Conservation (phyloP, 2,329 filamentous ascomycete genomes). For the Colletotrichum godetiae region DNA sequence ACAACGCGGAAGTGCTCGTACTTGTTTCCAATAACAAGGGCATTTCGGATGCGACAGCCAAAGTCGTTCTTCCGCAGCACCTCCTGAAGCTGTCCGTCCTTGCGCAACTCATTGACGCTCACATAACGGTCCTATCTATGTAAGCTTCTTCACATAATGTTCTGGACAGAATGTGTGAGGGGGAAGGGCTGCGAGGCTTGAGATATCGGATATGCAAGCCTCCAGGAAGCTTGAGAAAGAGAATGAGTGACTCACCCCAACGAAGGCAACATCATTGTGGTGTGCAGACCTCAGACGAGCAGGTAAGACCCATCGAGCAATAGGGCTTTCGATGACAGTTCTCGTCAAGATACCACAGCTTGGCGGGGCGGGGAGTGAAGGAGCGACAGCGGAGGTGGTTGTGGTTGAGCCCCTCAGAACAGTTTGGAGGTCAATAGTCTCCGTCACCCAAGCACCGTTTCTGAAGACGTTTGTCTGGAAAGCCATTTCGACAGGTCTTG, state of each 20-base stretch:
- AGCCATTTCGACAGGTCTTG: slow-evolving; percentile 24
- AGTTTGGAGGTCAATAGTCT: slow-evolving; percentile 58
- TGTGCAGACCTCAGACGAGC: slow-evolving; percentile 77
- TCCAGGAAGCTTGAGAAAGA: not conserved
- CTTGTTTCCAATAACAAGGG: slow-evolving; percentile 76
- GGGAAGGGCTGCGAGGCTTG: slow-evolving; percentile 14
- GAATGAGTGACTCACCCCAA: slow-evolving; percentile 70
- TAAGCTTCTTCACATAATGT: slow-evolving; percentile 34
- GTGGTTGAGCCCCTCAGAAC: slow-evolving; percentile 52
- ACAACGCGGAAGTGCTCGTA: slow-evolving; percentile 49
- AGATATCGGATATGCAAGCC: not conserved
- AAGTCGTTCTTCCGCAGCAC: slow-evolving; percentile 86
- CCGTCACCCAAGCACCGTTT: slow-evolving; percentile 68
- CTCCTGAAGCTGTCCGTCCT: slow-evolving; percentile 77
- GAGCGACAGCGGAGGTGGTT: slow-evolving; percentile 41
- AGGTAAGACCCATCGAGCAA: slow-evolving; percentile 81
- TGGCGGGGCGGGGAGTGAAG: slow-evolving; percentile 54
- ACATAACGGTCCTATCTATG: slow-evolving; percentile 76
- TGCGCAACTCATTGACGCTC: slow-evolving; percentile 80
- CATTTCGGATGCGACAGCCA: slow-evolving; percentile 80
- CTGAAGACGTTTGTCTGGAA: slow-evolving; percentile 66
- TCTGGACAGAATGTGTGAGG: not conserved
- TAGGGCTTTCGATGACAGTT: slow-evolving; percentile 81
- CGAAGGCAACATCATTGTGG: slow-evolving; percentile 86
- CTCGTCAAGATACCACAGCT: slow-evolving; percentile 79